Evolutionary conservation across 345 rosid genomes (phyloP).

Genomic region (Ceriops decandra): DNA sequence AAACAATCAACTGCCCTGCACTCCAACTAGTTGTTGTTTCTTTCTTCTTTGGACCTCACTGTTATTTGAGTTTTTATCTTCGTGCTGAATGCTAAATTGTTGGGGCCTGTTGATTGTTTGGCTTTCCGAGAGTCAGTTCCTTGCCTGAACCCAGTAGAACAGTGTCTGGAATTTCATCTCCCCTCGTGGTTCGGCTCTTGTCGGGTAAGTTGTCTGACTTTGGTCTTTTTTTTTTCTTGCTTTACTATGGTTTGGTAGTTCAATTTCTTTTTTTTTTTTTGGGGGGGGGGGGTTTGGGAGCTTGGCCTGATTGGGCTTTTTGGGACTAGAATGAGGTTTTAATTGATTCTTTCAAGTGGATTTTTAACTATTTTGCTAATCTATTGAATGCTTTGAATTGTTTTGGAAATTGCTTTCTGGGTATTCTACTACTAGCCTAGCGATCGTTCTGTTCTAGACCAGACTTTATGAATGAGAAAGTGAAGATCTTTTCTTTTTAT

Average conservation of each 20-base stretch:
- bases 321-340: slow-evolving; percentile 3
- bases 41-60: slow-evolving; percentile 8
- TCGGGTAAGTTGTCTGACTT: slow-evolving; percentile 42
- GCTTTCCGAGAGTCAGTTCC: slow-evolving; percentile 1
- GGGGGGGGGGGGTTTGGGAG: neutral
- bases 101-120: slow-evolving; percentile 16
- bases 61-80: neutral
- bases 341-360: slow-evolving; percentile 19
- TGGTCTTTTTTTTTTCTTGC: neutral
- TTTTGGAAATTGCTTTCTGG: neutral
- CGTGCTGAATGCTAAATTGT: slow-evolving; percentile 8
- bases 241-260: neutral
- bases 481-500: neutral
- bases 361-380: slow-evolving; percentile 5
- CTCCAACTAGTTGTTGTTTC: slow-evolving; percentile 21
- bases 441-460: neutral
- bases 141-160: slow-evolving; percentile 13
- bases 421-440: neutral
- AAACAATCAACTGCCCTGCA: slow-evolving; percentile 30
- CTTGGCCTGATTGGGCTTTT: neutral
- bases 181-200: slow-evolving; percentile 32
- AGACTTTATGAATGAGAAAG: neutral
- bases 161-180: slow-evolving; percentile 46
- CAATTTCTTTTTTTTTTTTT: neutral
- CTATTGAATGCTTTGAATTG: neutral